Evolutionary conservation across 2,329 filamentous ascomycete genomes (phyloP), one percentile per base, ranked within the genome.

Genomic region (Trichoderma polysporum): DNA sequence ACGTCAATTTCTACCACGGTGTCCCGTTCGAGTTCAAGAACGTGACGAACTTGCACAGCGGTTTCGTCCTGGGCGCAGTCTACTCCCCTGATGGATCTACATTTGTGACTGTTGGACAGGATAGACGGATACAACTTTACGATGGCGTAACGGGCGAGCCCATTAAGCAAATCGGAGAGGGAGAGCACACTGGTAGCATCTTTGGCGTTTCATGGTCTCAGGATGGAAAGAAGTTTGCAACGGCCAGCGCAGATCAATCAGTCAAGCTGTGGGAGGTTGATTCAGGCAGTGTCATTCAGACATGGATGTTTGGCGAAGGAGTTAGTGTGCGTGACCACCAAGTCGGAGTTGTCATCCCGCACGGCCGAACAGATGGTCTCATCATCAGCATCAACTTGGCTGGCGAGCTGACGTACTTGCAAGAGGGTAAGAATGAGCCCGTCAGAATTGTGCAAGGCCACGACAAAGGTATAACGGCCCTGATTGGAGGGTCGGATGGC

Each of bases 11-110:
- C 79, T 91, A 96, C 76, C 92, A 97, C 75, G 94, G 95, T 6
- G 91, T 91, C 0, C 95, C 95, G 0, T 99, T 97, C 85, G 97
- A 97, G 78, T 98, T 97, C 83, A 92, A 93, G 76, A 90, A 85
- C n/a, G 94, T 93, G 78, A 84, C 90, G 56, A 84, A 89, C 69
- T 85, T 92, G 74, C 95, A 99, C 79, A 91, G 90, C 74, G 93
- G 94, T 69, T 98, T 96, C 77, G 89, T 98, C 19, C 91, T 94
- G 73, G 93, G 91, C 31, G 88, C 93, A 4, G 91, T 89, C 2
- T 99, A 97, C 78, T 94, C 92, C 31, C 94, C 94, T 0, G 94
- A 98, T 76, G 95, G 95, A 54, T 88, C 84, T 47, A 83, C 84
- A 41, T 82, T 99, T 69, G 91, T 95, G 37, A 97, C 91, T 61